These are phyloP conservation scores for Apiosordaria backusii DNA, from an alignment of 495 filamentous ascomycete species.

Conservation along the genomic window DNA sequence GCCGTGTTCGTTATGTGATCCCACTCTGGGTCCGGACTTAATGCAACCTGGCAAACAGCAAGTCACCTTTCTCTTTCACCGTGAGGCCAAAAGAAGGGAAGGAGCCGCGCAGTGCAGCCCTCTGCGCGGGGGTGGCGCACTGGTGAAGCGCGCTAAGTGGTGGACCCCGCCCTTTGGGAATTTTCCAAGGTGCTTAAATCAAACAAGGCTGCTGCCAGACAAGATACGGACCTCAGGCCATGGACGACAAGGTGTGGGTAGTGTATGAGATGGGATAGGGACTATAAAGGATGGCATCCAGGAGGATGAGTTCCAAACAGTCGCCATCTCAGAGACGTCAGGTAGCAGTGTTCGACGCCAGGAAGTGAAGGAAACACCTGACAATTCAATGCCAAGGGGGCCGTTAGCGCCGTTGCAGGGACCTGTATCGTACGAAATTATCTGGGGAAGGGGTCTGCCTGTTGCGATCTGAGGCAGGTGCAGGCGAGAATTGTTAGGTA, in stretches of 20 bases:
- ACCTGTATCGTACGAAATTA: conserved; percentile 1
- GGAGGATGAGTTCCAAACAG: neutral
- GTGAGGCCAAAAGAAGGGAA: conserved; percentile 9
- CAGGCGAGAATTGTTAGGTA: neutral
- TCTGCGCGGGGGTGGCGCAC: conserved; percentile 10
- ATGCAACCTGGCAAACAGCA: no score
- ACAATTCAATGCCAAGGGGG: neutral
- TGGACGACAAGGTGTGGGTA: no score
- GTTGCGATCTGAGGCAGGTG: neutral
- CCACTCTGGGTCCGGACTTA: no score
- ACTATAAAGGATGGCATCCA: neutral
- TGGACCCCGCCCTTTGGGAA: neutral
- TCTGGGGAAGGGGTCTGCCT: neutral
- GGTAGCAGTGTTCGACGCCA: neutral
- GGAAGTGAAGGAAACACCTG: neutral
- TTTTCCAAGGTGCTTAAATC: no score
- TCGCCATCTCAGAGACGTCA: neutral
- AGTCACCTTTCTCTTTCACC: neutral
- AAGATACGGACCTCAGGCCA: no score
- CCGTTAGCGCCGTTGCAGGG: conserved; percentile 2
- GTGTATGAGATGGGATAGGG: no score
- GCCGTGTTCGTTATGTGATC: no score
- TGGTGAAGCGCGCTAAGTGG: conserved; percentile 6
- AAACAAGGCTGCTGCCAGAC: no score
- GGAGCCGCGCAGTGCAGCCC: conserved; percentile 4